Evolutionary conservation across 345 rosid genomes (phyloP), one percentile per base, ranked within the genome.

Genomic region (Acer saccharum): DNA sequence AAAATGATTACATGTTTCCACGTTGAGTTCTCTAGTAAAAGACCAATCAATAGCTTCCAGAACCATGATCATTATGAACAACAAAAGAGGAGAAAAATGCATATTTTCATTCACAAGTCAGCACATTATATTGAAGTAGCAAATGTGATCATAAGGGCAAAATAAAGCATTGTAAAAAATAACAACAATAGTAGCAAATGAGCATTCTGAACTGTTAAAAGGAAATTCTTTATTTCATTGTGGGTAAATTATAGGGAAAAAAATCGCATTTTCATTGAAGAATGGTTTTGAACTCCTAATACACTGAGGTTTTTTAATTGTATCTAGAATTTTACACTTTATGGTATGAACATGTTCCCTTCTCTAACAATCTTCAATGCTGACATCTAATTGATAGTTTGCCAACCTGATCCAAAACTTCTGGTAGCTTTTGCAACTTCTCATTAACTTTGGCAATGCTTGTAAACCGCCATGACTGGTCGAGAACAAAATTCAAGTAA

Each of bases 271-370:
- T 52, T 32, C 35, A 76, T 29, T 65, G 78, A 80, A 79, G 72
- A 83, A 85, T 71, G 65, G 67, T 60, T 65, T 73, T 60, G 69
- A 75, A 57, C 75, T 57, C 74, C 65, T 67, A 68, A 68, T 72
- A 72, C 52, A 69, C 46, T 25, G 7, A 10, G 35, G 12, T 44
- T 65, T 60, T 74, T 76, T 46, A 76, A 61, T 57, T 78, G 61
- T 74, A 82, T 64, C 81, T 72, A 71, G 77, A 81, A 77, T 62
- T 76, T 65, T 80, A 76, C 80, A 76, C 35, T 64, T 25, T 65
- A 73, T 50, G 12, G 11, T 77, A 79, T 81, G 72, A 71, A 81
- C 79, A 81, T 29, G 50, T 67, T 6, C 71, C 54, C 65, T 73
- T 68, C 61, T 61, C 55, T 71, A 78, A 32, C 62, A 65, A 61